Base-by-base conservation (phyloP, 1,284 basidiomycete genomes). In the Leccinum ponderosum region DNA sequence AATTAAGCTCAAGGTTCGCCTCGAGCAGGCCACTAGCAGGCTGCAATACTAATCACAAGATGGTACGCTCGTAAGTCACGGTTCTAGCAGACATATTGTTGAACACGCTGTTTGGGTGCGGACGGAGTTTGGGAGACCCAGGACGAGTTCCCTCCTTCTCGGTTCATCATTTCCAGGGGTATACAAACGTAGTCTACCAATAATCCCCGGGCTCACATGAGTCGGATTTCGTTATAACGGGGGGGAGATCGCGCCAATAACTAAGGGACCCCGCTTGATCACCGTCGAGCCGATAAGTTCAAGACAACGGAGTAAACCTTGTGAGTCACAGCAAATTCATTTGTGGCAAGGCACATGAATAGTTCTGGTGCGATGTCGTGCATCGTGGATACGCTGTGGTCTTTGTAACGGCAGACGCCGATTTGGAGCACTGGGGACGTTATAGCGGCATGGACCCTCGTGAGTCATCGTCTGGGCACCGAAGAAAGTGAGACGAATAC, bases 61-160 rank as follows among this genome's bases (percentile, higher is more conserved):
- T 48, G 8, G 12, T 29, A 52, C 20, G 17, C 59, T 53, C 29
- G 55, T 64, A 31, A 20, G 47, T 6, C 25, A 31, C n/a, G n/a
- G 35, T 42, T 39, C 22, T 64, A 27, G 42, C 14, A 50, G 15
- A 63, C 29, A 42, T 35, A 39, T 8, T 44, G 37, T 58, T 52
- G 20, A 57, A 65, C 64, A 67, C 50, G 60, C 63, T 57, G 52
- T 60, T 65, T 65, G 56, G 56, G 65, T 65, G 60, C 58, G 54
- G 39, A 57, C 65, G 65, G 59, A 61, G 51, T 39, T 61, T 54
- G 29, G 17, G 5, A 50, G 52, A 55, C 33, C 31, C 62, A 64
- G 37, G 51, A 42, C 37, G 17, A 55, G 37, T 4, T 27, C 44
- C 11, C 12, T 27, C 29, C 4, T 27, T 42, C 48, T 60, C 53